Evolutionary conservation across 768 basidiomycete genomes (phyloP).

Genomic region (Pleurotus citrinopileatus): DNA sequence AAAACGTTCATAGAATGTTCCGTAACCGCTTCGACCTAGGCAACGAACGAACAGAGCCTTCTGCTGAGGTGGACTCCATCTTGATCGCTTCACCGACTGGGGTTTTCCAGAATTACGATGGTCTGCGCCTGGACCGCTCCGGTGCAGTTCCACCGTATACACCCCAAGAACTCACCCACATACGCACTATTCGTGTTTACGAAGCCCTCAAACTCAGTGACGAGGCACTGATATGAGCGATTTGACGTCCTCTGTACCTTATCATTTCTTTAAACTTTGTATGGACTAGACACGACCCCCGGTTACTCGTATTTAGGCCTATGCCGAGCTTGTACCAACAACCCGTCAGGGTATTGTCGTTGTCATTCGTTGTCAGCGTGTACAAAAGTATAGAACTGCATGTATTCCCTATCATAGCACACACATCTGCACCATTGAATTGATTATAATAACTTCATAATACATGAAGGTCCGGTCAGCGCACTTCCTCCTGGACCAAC

Average conservation of each 20-base stretch:
- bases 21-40: slow-evolving; percentile 9
- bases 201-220: slow-evolving; percentile 22
- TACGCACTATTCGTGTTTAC: slow-evolving; percentile 24
- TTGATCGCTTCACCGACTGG: slow-evolving; percentile 9
- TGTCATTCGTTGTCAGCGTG: too few species aligned
- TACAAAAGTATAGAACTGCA: too few species aligned
- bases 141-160: slow-evolving; percentile 21
- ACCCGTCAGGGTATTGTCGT: too few species aligned
- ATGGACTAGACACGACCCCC: too few species aligned
- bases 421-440: too few species aligned
- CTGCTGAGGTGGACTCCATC: slow-evolving; percentile 9
- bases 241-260: background rate
- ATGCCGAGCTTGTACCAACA: too few species aligned
- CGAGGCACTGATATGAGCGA: background rate
- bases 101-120: slow-evolving; percentile 13
- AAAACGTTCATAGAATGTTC: background rate
- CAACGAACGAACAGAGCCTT: slow-evolving; percentile 1
- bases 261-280: too few species aligned
- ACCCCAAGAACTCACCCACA: slow-evolving; percentile 20
- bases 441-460: too few species aligned
- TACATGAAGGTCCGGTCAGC: too few species aligned
- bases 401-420: too few species aligned
- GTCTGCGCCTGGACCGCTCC: slow-evolving; percentile 13
- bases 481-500: too few species aligned
- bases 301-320: too few species aligned